Evolutionary conservation across 2,329 filamentous ascomycete genomes (phyloP).

Genomic region (Hypoxylon rubiginosum): DNA sequence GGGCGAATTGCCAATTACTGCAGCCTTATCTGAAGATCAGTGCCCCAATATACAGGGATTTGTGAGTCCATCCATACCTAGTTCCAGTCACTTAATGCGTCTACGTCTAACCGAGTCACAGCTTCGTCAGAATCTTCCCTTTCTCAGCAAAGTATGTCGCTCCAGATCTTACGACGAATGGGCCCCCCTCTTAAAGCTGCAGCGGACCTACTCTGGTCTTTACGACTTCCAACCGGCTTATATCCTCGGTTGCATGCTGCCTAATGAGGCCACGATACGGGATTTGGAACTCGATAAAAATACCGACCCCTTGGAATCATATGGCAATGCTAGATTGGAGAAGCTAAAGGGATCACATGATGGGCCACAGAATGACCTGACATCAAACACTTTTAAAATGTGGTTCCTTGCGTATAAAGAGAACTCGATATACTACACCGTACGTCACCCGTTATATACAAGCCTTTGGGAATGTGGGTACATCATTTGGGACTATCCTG

Average conservation of each 20-base stretch:
- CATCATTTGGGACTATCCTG: constrained; percentile 7
- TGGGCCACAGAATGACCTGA: neutral
- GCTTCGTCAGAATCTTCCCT: constrained; percentile 1
- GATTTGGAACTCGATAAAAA: neutral
- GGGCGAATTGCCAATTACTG: neutral
- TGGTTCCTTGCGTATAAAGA: neutral
- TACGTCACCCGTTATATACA: neutral
- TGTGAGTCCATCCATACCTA: neutral
- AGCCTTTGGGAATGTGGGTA: constrained; percentile 5
- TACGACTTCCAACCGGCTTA: neutral
- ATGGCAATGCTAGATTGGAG: neutral
- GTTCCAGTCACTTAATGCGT: neutral
- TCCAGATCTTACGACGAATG: constrained; percentile 2
- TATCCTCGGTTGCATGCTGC: neutral
- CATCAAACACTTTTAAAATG: neutral
- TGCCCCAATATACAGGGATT: neutral
- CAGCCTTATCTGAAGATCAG: neutral
- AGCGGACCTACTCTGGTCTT: neutral
- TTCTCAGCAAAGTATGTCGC: neutral
- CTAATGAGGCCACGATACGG: neutral
- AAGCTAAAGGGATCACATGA: neutral
- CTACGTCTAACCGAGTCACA: neutral
- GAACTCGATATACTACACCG: neutral
- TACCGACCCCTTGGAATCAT: neutral
- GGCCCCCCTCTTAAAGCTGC: neutral